A percentile compares a stretch with the other conserved stretches of the same genome.
Evolutionary conservation across 202 grass and related monocot genomes (phyloP).

Genomic region (Setaria italica): DNA sequence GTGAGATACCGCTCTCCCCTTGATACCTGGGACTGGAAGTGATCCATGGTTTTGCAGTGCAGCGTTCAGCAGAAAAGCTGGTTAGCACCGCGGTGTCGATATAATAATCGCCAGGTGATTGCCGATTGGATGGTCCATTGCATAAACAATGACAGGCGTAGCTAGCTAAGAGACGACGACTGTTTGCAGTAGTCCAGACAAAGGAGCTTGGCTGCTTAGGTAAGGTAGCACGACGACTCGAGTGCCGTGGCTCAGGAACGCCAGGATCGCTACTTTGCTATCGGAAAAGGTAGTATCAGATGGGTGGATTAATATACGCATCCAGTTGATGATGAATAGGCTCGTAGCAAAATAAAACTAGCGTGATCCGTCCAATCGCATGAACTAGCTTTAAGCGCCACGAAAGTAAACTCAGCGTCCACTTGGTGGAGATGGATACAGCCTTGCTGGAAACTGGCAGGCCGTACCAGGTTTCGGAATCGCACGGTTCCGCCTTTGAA

Average conservation of each 20-base stretch:
- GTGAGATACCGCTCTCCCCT: not conserved
- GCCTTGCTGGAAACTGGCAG: not conserved
- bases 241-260: not conserved
- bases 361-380: not conserved
- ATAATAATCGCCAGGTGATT: not conserved
- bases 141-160: not conserved
- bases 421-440: conserved; percentile 19
- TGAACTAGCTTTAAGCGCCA: conserved; percentile 6
- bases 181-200: too few species aligned
- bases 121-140: not conserved
- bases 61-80: not conserved
- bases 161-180: too few species aligned
- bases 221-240: conserved; percentile 29
- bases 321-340: conserved; percentile 9
- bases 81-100: not conserved
- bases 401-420: not conserved
- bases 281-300: not conserved
- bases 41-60: conserved; percentile 17
- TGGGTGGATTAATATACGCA: not conserved
- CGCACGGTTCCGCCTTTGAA: not conserved
- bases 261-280: not conserved
- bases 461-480: conserved; percentile 24
- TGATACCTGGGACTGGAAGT: not conserved
- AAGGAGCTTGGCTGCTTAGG: not conserved
- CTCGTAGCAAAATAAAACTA: not conserved